These are phyloP conservation scores for Friedmanniomyces endolithicus DNA, from an alignment of 495 filamentous ascomycete species.

Conservation along the genomic window DNA sequence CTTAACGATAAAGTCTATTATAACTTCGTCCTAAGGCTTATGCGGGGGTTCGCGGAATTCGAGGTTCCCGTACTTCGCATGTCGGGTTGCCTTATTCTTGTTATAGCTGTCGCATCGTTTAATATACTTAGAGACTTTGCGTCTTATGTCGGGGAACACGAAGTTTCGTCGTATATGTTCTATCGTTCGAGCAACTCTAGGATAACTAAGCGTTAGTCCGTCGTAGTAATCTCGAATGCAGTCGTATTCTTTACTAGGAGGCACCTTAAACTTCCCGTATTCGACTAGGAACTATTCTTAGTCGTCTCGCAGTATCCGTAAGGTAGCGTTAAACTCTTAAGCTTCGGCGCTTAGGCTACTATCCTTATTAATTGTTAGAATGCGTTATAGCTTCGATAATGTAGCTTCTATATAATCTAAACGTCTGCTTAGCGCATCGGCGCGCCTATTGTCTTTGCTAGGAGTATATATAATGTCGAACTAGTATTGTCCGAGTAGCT, in stretches of 20 bases:
- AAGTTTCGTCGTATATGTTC: slow-evolving; percentile 6
- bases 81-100: slow-evolving; percentile 7
- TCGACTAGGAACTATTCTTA: not conserved
- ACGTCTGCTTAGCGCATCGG: slow-evolving; percentile 16
- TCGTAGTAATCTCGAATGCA: not conserved
- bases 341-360: not conserved
- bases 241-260: not conserved
- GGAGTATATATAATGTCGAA: slow-evolving; percentile 21
- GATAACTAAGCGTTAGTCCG: not conserved
- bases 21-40: slow-evolving; percentile 16
- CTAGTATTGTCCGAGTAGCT: slow-evolving; percentile 16
- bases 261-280: not conserved
- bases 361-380: not conserved
- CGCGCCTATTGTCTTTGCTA: slow-evolving; percentile 10
- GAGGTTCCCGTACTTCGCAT: slow-evolving; percentile 15
- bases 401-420: slow-evolving; percentile 5
- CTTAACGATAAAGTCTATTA: slow-evolving; percentile 20
- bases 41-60: slow-evolving; percentile 19
- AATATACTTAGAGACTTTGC: slow-evolving; percentile 11
- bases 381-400: not conserved
- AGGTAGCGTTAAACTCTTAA: not conserved
- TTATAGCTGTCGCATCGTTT: slow-evolving; percentile 2
- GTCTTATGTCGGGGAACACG: slow-evolving; percentile 8
- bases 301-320: not conserved
- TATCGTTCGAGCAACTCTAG: not conserved